Evolutionary conservation across 164 flowering plant genomes (phyloP), one percentile per base, ranked within the genome.

Genomic region (Amborella trichopoda): DNA sequence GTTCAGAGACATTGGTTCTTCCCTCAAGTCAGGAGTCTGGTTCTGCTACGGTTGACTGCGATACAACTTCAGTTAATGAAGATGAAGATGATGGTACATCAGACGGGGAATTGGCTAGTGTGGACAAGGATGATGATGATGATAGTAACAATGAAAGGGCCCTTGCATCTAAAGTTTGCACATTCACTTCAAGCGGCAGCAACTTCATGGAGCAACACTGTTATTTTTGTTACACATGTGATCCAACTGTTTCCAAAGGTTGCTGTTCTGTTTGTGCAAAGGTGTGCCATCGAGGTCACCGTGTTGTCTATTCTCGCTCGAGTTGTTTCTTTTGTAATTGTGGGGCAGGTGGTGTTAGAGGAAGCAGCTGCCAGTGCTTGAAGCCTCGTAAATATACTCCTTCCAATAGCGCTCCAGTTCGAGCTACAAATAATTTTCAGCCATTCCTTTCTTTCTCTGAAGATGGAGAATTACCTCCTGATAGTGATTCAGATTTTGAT

Each of bases 21-120:
- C 65, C 88, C 54, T 68, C 75, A 28, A 78, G 66, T 69, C 81
- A 72, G 55, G 87, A 75, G 63, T 73, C 71, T 52, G 80, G 70
- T 16, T 64, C 89, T 4, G 39, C 66, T 11, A 46, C 94, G 11
- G 51, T 84, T 59, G 99, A 93, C 17, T 88, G 95, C 68, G 99
- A 93, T 72, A 94, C 91, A 45, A 78, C 79, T 51, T 88, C 94
- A 46, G 66, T 72, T 5, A 96, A 93, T 68, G 99, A 93, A 39
- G 99, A 88, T 69, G 99, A 87, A 64, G 99, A 93, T 68, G 96
- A 93, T 71, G 99, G 95, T 43, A 93, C 99, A 49, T 93, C 99
- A 50, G 99, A 93, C 73, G 99, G 99, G 49, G 99, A 93, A 52
- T 68, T 72, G 52, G 91, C 77, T 60, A 81, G 94, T 65, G 48